Evolutionary conservation across 306 rosid species (phyloP).

Genomic region (Prunus campanulata): DNA sequence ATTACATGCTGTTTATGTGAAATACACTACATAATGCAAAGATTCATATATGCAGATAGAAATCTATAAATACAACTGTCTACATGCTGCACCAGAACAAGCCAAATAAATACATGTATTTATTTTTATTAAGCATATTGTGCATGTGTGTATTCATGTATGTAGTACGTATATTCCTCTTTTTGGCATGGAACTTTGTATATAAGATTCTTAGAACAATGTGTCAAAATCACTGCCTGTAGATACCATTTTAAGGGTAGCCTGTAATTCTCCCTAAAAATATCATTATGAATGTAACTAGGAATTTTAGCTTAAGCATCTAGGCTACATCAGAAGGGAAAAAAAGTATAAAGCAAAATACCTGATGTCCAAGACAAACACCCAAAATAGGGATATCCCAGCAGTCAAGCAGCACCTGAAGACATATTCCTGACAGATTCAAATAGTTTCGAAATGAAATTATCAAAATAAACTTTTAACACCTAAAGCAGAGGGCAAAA

Average conservation of each 20-base stretch:
- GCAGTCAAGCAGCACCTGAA: conserved; percentile 72
- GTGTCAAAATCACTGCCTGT: neutral
- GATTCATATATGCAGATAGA: neutral
- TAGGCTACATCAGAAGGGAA: neutral
- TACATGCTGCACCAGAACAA: conserved; percentile 1
- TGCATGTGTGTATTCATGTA: neutral
- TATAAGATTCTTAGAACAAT: neutral
- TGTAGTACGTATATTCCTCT: neutral
- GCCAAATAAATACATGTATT: neutral
- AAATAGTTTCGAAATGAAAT: conserved; percentile 28
- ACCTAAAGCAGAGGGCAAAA: neutral
- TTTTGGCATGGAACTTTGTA: neutral
- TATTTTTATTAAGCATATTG: neutral
- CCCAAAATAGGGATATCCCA: conserved; percentile 88
- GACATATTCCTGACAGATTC: conserved; percentile 77
- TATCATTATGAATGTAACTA: neutral
- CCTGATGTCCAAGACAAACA: conserved; percentile 99
- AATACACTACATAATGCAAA: neutral
- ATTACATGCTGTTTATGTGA: neutral
- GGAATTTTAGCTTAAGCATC: neutral
- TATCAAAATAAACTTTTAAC: conserved; percentile 3
- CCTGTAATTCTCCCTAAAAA: neutral
- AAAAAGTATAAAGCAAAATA: conserved; percentile 26
- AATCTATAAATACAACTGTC: neutral
- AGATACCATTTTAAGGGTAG: neutral